phyloP scores from a whole-genome alignment of 169 alveolate genomes.

The Amoebophrya sp. region DNA sequence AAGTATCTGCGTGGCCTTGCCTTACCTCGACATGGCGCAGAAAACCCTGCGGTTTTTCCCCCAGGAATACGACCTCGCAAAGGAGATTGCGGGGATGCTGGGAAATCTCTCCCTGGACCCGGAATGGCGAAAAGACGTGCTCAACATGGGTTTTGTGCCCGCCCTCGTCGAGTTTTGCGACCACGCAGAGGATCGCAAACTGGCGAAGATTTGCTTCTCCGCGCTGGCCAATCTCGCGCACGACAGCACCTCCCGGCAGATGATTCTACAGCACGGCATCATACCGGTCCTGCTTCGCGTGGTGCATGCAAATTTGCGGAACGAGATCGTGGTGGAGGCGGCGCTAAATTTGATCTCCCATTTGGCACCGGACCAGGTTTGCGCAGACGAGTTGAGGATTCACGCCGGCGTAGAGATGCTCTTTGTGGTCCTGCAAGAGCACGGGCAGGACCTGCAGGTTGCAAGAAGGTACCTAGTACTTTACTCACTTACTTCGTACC shows the following conservation, averaged over 20 bases:
- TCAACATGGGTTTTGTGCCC: not conserved
- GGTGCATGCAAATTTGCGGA: not conserved
- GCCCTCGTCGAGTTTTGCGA: not conserved
- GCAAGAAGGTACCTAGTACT: too few species aligned
- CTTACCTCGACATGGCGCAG: not conserved
- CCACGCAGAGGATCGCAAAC: not conserved
- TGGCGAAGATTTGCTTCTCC: not conserved
- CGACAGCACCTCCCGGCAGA: not conserved
- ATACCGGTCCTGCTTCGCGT: not conserved
- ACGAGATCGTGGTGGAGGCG: not conserved
- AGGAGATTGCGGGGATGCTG: not conserved
- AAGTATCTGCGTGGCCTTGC: not conserved
- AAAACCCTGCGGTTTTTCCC: not conserved
- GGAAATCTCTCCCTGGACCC: not conserved
- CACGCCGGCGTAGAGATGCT: not conserved
- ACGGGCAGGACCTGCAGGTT: not conserved
- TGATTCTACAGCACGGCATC: not conserved
- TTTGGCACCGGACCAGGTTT: not conserved
- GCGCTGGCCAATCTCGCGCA: not conserved
- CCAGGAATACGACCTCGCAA: not conserved
- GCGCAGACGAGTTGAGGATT: not conserved
- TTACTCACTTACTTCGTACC: too few species aligned
- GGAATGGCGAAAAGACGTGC: conserved; percentile 9
- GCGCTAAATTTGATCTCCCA: not conserved
- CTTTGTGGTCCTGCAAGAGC: not conserved